Evolutionary conservation across 2,329 filamentous ascomycete species (phyloP), one percentile per base, ranked within the genome.

Genomic region (Escovopsis weberi): DNA sequence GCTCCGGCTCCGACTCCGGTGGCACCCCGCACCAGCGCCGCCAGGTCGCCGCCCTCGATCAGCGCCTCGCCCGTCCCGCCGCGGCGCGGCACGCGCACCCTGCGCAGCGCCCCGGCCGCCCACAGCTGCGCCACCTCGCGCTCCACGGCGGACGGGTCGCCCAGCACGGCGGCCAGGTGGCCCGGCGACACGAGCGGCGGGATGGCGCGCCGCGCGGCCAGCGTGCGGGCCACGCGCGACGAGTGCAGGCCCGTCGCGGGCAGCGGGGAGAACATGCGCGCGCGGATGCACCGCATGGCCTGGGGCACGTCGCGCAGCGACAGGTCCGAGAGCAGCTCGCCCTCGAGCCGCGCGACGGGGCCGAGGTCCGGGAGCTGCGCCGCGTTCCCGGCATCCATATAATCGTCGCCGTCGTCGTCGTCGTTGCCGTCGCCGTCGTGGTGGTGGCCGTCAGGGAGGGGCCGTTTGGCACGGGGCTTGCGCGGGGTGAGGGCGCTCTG

Each of bases 121-220:
- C 72, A 59, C 33, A 85, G 65, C 51, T 77, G 70, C 4, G 73
- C 78, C 18, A 82, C 67, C 55, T 84, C 81, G 38, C 82, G 67
- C 58, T 86, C 82, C 1, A 76, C 75, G 2, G 64, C 66, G 0
- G 80, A 83, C 2, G 80, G 74, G 2, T 74, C 77, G 9, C 60
- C 61, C 37, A 82, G 66, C 2, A 85, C 59, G 1, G 79, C 72
- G 47, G 80, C 73, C 6, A 87, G 57, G 55, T 87, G 82, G 2
- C 77, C 72, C 18, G 78, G 58, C 0, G 77, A 80, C 5, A 82
- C 75, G 19, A 85, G 64, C 0, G 75, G 76, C 9, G 83, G 79
- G 34, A 84, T 58, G 12, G 60, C 60, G 30, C 59, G 61, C 15
- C 80, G 68, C 54, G 74, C 78, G 47, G 78, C 75, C 41, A 85